Conservation (phyloP, 23 red algal genomes). For the Gracilaria vermiculophylla region DNA sequence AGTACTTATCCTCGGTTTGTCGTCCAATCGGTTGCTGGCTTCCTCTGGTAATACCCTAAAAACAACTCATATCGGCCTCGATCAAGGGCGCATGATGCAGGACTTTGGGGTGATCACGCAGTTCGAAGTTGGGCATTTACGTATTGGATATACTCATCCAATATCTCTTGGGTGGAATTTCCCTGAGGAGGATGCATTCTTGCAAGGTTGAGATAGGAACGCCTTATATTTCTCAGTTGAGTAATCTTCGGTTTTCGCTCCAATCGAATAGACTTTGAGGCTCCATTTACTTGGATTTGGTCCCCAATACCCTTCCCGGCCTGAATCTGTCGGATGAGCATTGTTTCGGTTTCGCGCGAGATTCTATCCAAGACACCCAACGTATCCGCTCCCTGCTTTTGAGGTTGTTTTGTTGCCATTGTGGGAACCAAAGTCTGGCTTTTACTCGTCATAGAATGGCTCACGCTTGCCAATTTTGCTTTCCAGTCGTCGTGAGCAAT, state of each 20-base stretch:
- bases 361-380: slow-evolving; percentile 43
- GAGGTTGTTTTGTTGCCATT: slow-evolving; percentile 36
- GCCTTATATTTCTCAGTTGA: slow-evolving; percentile 26
- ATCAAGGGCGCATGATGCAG: too few relatives aligned
- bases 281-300: slow-evolving; percentile 8
- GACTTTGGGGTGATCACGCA: background rate
- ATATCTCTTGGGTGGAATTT: slow-evolving; percentile 1
- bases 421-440: background rate
- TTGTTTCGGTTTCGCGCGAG: slow-evolving; percentile 27
- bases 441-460: background rate
- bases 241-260: slow-evolving; percentile 38
- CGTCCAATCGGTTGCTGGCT: background rate
- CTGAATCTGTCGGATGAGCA: slow-evolving; percentile 12
- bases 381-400: slow-evolving; percentile 24
- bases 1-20: background rate
- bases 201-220: slow-evolving; percentile 52
- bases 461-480: background rate
- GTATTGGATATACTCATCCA: slow-evolving; percentile 59
- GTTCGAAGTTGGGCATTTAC: slow-evolving; percentile 41
- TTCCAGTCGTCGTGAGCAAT: slow-evolving; percentile 2
- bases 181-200: slow-evolving; percentile 47
- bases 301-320: slow-evolving; percentile 30
- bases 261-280: slow-evolving; percentile 17
- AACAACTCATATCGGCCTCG: too few relatives aligned
- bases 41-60: background rate